Evolutionary conservation across 169 alveolate species (phyloP).

Genomic region (Pseudocohnilembus persalinus): DNA sequence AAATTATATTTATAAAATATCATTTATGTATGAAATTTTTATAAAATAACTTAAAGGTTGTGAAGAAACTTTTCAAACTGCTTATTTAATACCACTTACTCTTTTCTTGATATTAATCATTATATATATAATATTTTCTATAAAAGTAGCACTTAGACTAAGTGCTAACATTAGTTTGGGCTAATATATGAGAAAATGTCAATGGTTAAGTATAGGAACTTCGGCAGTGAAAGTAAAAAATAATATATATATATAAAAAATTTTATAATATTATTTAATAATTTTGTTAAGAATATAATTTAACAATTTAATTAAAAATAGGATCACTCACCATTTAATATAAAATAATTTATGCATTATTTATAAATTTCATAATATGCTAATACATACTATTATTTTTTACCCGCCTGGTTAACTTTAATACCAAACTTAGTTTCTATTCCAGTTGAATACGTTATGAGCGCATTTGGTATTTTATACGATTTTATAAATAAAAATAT

Average conservation of each 20-base stretch:
- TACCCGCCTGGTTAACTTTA: neutral
- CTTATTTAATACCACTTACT: neutral
- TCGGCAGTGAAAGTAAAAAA: neutral
- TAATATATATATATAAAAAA: neutral
- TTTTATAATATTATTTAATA: too few relatives aligned
- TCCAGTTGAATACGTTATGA: neutral
- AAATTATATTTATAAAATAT: too few relatives aligned
- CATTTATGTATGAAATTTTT: neutral
- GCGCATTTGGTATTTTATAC: neutral
- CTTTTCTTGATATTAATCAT: neutral
- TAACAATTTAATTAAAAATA: too few relatives aligned
- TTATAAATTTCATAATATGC: neutral
- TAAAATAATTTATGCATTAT: slow-evolving; percentile 11
- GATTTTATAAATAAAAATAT: neutral
- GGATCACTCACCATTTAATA: neutral
- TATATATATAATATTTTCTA: neutral
- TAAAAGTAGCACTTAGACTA: slow-evolving; percentile 2
- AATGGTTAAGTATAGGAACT: neutral
- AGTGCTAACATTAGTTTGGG: slow-evolving; percentile 13
- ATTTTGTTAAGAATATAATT: too few relatives aligned
- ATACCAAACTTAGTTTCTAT: neutral
- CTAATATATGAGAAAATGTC: neutral
- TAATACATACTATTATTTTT: neutral
- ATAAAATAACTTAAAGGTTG: neutral
- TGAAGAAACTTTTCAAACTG: neutral